phyloP scores from a whole-genome alignment of 2,329 filamentous ascomycete species.

The Calonectria multiphialidica region DNA sequence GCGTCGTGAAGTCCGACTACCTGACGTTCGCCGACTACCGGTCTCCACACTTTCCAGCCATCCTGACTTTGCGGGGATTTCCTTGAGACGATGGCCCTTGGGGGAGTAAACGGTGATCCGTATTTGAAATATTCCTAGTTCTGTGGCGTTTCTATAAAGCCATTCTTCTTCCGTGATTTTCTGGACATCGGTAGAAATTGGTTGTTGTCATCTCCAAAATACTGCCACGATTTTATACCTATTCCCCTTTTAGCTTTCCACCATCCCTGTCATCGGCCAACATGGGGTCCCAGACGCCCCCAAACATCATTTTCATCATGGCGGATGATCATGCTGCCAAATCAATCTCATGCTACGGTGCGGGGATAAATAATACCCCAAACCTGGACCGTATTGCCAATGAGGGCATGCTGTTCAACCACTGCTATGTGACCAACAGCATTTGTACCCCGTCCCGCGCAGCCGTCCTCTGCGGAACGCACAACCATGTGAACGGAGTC shows the following conservation, averaged over 20 bases:
- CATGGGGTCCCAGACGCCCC: conserved; percentile 14
- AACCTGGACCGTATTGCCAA: conserved; percentile 62
- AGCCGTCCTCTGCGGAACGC: conserved; percentile 61
- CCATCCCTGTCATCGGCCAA: neutral
- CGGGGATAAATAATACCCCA: conserved; percentile 64
- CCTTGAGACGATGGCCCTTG: neutral
- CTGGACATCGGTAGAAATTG: neutral
- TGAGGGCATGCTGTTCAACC: conserved; percentile 64
- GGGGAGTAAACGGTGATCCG: neutral
- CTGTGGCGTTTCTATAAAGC: neutral
- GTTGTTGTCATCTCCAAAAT: neutral
- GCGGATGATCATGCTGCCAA: conserved; percentile 66
- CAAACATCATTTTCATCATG: conserved; percentile 62
- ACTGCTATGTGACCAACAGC: conserved; percentile 66
- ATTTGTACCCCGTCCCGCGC: conserved; percentile 66
- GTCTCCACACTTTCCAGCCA: neutral
- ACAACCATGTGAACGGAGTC: conserved; percentile 66
- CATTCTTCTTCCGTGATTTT: neutral
- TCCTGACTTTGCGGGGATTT: neutral
- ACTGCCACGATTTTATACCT: neutral
- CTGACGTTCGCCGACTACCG: conserved; percentile 8
- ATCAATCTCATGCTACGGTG: conserved; percentile 61
- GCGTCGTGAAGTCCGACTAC: neutral
- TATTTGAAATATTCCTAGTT: neutral
- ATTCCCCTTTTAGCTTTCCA: neutral